A percentile compares a stretch with the other conserved stretches of the same genome.
Evolutionary conservation across 83 land plant species (phyloP).

Genomic region (Thuja plicata): DNA sequence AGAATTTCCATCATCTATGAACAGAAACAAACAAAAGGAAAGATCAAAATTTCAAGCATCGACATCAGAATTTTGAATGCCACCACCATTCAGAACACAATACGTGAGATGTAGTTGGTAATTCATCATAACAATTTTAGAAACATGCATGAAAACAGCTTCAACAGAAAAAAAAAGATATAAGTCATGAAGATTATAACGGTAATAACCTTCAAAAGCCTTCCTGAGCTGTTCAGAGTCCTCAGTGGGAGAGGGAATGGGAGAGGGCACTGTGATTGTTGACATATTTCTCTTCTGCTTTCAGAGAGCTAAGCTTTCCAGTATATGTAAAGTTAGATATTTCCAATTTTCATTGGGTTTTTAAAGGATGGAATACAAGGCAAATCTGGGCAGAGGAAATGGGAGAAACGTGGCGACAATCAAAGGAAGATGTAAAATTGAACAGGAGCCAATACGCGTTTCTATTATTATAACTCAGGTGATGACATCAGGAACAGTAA

Average conservation of each 20-base stretch:
- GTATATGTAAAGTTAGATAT: too few species aligned
- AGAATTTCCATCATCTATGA: not conserved
- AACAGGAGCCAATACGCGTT: too few species aligned
- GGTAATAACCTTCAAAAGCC: constrained; percentile 42
- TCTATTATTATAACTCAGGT: too few species aligned
- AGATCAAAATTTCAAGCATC: not conserved
- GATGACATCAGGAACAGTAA: too few species aligned
- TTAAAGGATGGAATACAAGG: too few species aligned
- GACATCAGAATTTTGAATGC: not conserved
- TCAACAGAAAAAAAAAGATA: not conserved
- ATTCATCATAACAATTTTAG: not conserved
- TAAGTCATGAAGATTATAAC: not conserved
- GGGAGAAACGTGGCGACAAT: too few species aligned
- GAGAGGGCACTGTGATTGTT: constrained; percentile 29
- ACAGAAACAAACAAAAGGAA: not conserved
- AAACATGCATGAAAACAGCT: not conserved
- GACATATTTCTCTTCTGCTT: constrained; percentile 31
- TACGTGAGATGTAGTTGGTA: not conserved
- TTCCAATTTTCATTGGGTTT: too few species aligned
- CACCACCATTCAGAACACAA: not conserved
- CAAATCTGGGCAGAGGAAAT: too few species aligned
- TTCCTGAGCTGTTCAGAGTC: constrained; percentile 47
- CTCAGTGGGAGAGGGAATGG: constrained; percentile 31
- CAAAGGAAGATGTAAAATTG: too few species aligned
- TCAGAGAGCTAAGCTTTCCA: not conserved